Base-by-base conservation (phyloP, 106 monocot species). In the Platanthera zijinensis region DNA sequence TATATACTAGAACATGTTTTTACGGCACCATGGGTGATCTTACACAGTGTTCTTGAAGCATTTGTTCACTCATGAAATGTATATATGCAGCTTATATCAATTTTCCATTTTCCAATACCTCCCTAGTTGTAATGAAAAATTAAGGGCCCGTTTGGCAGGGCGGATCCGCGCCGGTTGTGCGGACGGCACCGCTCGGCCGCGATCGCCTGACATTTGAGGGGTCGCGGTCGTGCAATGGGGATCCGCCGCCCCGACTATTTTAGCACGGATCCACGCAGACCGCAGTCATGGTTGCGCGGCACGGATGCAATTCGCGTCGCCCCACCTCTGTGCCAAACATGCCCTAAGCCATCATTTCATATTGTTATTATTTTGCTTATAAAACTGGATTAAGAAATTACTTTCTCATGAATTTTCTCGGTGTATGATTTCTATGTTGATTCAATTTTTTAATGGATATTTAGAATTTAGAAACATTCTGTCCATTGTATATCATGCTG, bases 31-130 rank as follows among this genome's bases (percentile, higher is more conserved):
- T 70, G 46, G 48, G 39, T 70, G 48, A 6, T 70, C 32, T 46
- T 14, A 32, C 66, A 39, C 2, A 67, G 0, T 39, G 22, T 10
- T 39, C 32, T 39, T 12, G 12, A 39, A 67, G 8, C 10, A 48
- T 70, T 48, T 70, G n/a, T 5, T 46, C 70, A 70, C 70, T 47
- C 70, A 48, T 15, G 45, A n/a, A 70, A 70, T 46, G 46, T 70
- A 1, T 70, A 48, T 48, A 48, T 70, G n/a, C 15, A 70, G 14
- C n/a, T 0, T 48, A 48, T 70, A 70, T 47, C 17, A 48, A 7
- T 48, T 48, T 70, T 48, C 3, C 46, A 48, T 4, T 5, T 48
- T 48, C 7, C 30, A 0, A 13, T 67, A 14, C 13, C 32, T 67
- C 39, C 67, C 39, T 14, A 67, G 3, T 67, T 39, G 4, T 39